Base-by-base conservation (phyloP, 768 basidiomycete species). In the Mycena vitilis region DNA sequence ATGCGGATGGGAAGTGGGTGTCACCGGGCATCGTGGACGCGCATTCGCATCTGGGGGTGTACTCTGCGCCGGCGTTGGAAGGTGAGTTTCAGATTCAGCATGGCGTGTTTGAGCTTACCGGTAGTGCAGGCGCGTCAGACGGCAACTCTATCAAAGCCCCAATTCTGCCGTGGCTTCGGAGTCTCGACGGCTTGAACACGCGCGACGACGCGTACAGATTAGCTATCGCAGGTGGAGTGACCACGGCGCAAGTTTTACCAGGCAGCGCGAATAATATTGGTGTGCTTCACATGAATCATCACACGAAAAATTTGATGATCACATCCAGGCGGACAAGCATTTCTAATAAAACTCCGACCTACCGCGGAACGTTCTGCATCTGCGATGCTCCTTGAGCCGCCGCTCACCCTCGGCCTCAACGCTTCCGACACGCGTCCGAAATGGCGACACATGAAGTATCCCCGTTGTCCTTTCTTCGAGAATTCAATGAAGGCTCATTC, bases 371-470 rank as follows among this genome's bases (percentile, higher is more conserved):
- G 88, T 25, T 89, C 90, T 0, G 85, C 89, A 0, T 85, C 86
- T 11, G 87, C 89, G 0, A 86, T 89, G 80, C 81, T 93, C 9
- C 81, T 95, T 23, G 94, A 95, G 59, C 89, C 92, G 0, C 93
- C 94, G 0, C 87, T 84, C 63, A 79, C 83, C 38, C 78, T 89
- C 60, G 78, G 86, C 73, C 69, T 78, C 59, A 78, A 78, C 48
- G 72, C 81, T 0, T 74, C 78, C 18, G 69, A 40, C 15, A 11
- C 76, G 9, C 76, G 78, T 23, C 80, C 80, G 1, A 76, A 83
- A 42, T 90, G 91, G 90, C 80, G 93, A 63, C 92, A 94, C 69
- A 91, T 94, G 86, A 95, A 95, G 87, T 88, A 68, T 15, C 81
- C 75, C 48, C 25, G 38, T 20, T 37, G 36, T 47, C 20, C 4